Base-by-base conservation (phyloP, 495 filamentous ascomycete genomes). In the Penicillium verhagenii region DNA sequence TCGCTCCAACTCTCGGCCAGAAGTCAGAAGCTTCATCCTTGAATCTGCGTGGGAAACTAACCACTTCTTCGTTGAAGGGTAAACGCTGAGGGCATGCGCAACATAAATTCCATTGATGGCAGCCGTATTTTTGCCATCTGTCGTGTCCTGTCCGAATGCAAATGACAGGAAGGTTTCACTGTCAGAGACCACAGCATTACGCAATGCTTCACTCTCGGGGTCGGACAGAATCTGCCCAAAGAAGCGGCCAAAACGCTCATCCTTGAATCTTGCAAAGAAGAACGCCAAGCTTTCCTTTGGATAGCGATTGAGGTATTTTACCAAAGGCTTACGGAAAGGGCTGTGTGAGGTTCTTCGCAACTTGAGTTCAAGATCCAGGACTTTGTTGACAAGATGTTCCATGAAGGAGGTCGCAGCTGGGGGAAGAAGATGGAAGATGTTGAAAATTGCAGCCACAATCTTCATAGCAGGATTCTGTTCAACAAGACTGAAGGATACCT, bases 361-460 rank as follows among this genome's bases (percentile, higher is more conserved):
- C 50, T 88, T 88, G 37, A 87, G 81, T 66, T 99, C 94, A 0
- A 99, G 81, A 31, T 93, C 88, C 56, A 97, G 73, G 14, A 96
- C 91, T 42, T 88, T 91, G 61, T 94, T 86, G 50, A 97, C 86
- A 18, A 97, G 82, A 28, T 86, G 80, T 42, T 91, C 88, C 74
- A 97, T 91, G 69, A 97, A 99, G 10, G 88, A 82, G 37, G 89
- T 88, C 11, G 94, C 94, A 9, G 91, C 89, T 0, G 91, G 80
- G 0, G 94, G 94, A 2, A 99, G 75, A 7, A 97, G 83, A 64
- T 99, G 92, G 71, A 97, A 99, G 47, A 97, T 92, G 62, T 97
- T 92, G 64, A 99, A 87, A 19, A 96, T 93, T 0, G 92, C 89
- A 4, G 91, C 86, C 47, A 97, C 89, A 38, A 97, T 87, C 67